A percentile compares a stretch with the other conserved stretches of the same genome.
Evolutionary conservation across 352 stramenopile genomes (phyloP).

Genomic region (Halophytophthora batemanensis): DNA sequence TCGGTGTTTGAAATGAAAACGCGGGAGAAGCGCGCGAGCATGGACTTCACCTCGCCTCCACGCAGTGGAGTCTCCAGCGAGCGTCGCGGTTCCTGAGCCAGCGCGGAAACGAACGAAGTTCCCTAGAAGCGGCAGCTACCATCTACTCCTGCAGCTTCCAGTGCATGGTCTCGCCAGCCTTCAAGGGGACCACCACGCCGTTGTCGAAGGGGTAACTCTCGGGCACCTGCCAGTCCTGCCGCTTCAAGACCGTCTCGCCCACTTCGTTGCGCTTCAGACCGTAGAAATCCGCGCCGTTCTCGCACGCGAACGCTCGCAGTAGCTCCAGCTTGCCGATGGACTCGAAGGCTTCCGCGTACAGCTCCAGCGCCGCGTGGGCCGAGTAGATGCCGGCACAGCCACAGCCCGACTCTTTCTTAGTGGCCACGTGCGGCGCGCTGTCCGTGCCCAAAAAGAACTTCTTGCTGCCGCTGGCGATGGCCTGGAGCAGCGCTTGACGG

Average conservation of each 20-base stretch:
- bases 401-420: slow-evolving; percentile 90
- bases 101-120: slow-evolving; percentile 3
- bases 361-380: slow-evolving; percentile 93
- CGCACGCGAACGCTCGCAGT: slow-evolving; percentile 93
- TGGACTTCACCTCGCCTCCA: slow-evolving; percentile 29
- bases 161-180: slow-evolving; percentile 88
- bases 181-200: slow-evolving; percentile 87
- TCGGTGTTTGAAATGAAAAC: slow-evolving; percentile 69
- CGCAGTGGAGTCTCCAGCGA: slow-evolving; percentile 15
- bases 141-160: slow-evolving; percentile 75
- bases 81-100: slow-evolving; percentile 14
- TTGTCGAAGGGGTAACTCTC: slow-evolving; percentile 90
- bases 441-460: slow-evolving; percentile 99
- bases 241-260: slow-evolving; percentile 83
- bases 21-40: slow-evolving; percentile 40
- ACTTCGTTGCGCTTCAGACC: slow-evolving; percentile 89
- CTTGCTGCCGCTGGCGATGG: slow-evolving; percentile 86
- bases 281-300: slow-evolving; percentile 97
- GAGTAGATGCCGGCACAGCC: slow-evolving; percentile 97
- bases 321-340: slow-evolving; percentile 89
- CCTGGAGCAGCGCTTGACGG: slow-evolving; percentile 88
- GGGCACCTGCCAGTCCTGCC: slow-evolving; percentile 90
- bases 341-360: slow-evolving; percentile 98
- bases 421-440: slow-evolving; percentile 93
- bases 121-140: neutral